Evolutionary conservation across 768 basidiomycete genomes (phyloP).

Genomic region (Cyclocybe cylindracea): DNA sequence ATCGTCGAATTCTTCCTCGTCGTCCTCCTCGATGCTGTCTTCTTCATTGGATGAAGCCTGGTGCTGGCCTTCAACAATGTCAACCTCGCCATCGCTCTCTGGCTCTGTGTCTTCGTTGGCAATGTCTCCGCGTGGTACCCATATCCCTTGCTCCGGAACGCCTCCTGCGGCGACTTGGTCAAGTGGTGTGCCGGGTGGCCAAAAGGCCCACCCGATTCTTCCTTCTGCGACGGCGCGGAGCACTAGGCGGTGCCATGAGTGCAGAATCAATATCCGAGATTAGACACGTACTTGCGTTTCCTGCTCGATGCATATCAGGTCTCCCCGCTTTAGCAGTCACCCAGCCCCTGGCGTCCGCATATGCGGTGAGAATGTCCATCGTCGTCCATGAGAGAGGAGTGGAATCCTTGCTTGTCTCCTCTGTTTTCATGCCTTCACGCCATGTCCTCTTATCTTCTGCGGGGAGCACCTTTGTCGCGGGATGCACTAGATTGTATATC

Average conservation of each 20-base stretch:
- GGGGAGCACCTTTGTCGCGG: constrained; percentile 34
- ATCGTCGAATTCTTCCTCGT: constrained; percentile 32
- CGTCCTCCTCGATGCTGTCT: constrained; percentile 15
- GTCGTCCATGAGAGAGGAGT: constrained; percentile 66
- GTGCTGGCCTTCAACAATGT: constrained; percentile 15
- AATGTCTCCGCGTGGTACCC: constrained; percentile 46
- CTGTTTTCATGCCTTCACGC: constrained; percentile 50
- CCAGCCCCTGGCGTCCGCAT: constrained; percentile 79
- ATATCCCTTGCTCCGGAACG: constrained; percentile 51
- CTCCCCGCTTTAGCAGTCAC: constrained; percentile 90
- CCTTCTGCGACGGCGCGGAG: constrained; percentile 84
- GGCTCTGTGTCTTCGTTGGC: constrained; percentile 25
- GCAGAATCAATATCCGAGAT: not conserved
- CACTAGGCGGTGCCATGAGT: constrained; percentile 43
- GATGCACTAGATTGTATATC: constrained; percentile 61
- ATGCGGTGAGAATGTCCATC: constrained; percentile 79
- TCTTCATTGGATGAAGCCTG: constrained; percentile 13
- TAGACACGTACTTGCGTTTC: constrained; percentile 76
- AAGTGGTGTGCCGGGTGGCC: constrained; percentile 58
- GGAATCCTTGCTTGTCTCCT: constrained; percentile 18
- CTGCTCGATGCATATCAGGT: constrained; percentile 86
- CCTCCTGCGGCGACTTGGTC: constrained; percentile 23
- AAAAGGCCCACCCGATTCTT: constrained; percentile 80
- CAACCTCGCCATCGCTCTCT: constrained; percentile 23
- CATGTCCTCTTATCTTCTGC: constrained; percentile 77